Evolutionary conservation across 1,284 basidiomycete genomes (phyloP).

Genomic region (Moniliella sp.): DNA sequence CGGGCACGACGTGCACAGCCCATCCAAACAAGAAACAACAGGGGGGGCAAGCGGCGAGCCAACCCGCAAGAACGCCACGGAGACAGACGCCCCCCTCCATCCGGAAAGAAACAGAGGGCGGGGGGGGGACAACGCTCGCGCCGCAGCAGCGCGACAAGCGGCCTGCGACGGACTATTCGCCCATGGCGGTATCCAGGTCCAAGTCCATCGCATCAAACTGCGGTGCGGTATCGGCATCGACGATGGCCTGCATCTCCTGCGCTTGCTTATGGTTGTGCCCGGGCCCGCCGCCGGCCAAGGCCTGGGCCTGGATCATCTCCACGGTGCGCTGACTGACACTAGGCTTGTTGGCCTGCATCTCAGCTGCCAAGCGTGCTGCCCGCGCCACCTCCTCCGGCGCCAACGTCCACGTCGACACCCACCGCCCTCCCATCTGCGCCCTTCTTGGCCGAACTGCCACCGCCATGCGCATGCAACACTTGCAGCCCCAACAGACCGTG

Average conservation of each 20-base stretch:
- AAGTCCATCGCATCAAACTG: not conserved
- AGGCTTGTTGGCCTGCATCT: constrained; percentile 4
- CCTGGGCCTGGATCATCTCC: too few species aligned
- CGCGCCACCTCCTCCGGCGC: constrained; percentile 24
- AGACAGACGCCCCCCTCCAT: too few species aligned
- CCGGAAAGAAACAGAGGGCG: too few species aligned
- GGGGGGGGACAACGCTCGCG: too few species aligned
- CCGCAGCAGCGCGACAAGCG: too few species aligned
- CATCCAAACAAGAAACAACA: not conserved
- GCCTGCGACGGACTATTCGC: too few species aligned
- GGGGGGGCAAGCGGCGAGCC: too few species aligned
- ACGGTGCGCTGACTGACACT: too few species aligned
- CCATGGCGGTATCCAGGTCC: too few species aligned
- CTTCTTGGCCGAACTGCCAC: constrained; percentile 25
- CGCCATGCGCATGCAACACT: constrained; percentile 25
- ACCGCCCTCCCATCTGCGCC: constrained; percentile 25
- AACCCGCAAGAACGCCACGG: too few species aligned
- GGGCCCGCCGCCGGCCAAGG: constrained; percentile 15
- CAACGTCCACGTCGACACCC: constrained; percentile 23
- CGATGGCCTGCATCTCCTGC: not conserved
- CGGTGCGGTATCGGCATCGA: not conserved
- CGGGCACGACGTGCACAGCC: not conserved
- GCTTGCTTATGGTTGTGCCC: constrained; percentile 1
- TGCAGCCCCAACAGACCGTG: constrained; percentile 40
- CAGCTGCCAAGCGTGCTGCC: constrained; percentile 18